These are phyloP conservation scores for Casaregolazyma lundiana DNA, from an alignment of 1,139 yeast genomes.

Conservation along the genomic window DNA sequence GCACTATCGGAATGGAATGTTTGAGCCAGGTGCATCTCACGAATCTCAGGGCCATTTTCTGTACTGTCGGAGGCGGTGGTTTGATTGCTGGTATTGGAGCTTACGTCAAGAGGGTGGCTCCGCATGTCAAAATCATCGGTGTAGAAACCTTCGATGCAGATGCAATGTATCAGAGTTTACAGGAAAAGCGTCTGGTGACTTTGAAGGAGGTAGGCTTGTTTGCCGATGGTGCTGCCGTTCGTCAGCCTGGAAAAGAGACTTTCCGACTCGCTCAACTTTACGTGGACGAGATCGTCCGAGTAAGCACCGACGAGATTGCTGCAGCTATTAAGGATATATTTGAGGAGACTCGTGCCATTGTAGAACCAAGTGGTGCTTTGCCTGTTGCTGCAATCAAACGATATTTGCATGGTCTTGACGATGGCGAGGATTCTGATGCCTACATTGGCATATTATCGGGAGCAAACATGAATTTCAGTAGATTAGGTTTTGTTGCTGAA, in stretches of 20 bases:
- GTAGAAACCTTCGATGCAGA: conserved; percentile 96
- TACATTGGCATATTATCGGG: conserved; percentile 89
- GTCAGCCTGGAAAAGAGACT: conserved; percentile 82
- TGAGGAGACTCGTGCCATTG: conserved; percentile 89
- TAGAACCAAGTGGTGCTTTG: conserved; percentile 97
- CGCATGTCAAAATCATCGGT: conserved; percentile 91
- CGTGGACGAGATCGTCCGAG: conserved; percentile 84
- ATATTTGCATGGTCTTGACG: conserved; percentile 66
- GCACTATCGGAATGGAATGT: conserved; percentile 91
- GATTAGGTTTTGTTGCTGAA: conserved; percentile 94
- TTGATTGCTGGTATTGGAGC: conserved; percentile 86
- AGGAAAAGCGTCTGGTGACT: conserved; percentile 48
- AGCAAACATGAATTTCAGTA: conserved; percentile 96
- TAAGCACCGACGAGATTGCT: conserved; percentile 90
- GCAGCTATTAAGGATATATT: conserved; percentile 97
- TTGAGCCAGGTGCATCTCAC: conserved; percentile 78
- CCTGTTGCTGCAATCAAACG: conserved; percentile 92
- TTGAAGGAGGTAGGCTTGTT: conserved; percentile 84
- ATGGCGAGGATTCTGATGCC: conserved; percentile 39
- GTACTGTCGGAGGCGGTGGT: conserved; percentile 98
- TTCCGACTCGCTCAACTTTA: conserved; percentile 73
- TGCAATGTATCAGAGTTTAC: conserved; percentile 74
- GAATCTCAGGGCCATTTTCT: conserved; percentile 79
- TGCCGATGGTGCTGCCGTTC: conserved; percentile 99
- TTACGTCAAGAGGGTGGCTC: conserved; percentile 92